Base-by-base conservation (phyloP, 148 eudicot genomes). In the Rhododendron henanense region DNA sequence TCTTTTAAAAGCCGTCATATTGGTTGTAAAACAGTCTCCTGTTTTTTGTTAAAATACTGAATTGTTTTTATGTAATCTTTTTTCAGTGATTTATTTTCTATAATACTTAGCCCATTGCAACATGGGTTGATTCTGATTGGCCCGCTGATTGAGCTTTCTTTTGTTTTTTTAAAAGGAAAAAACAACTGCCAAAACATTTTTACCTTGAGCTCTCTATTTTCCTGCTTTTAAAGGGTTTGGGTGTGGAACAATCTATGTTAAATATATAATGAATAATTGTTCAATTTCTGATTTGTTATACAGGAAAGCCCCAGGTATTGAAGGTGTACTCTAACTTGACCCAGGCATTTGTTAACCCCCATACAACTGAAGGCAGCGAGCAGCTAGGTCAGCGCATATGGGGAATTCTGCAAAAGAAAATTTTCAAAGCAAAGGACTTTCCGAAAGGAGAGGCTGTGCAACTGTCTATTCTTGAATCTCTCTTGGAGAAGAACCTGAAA, bases 301-400 rank as follows among this genome's bases (percentile, higher is more conserved):
- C 92, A 92, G 95, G 91, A 91, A 89, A 87, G 87, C 93, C 92
- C 25, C 93, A 89, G 88, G 96, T 93, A 85, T 75, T 96, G 86
- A 94, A 91, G 86, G 88, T 91, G 33, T 95, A 91, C 90, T 91
- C 98, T n/a, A 93, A 91, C 90, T 90, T 96, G 81, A 94, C 93
- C 73, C 96, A 91, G 90, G 96, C 95, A 86, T 93, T 90, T 88
- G 90, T 93, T 59, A 95, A 93, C 82, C 99, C 96, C 57, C 92
- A 94, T 87, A 94, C 95, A 28, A 90, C 97, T 47, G 99, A 97
- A 88, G 95, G 95, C 51, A 95, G 96, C 51, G 96, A 95, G 87
- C 99, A 97, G 87, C 98, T 97, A 76, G 96, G 94, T 84, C 95
- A 97, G 87, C 94, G 98, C 15, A 94, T 97, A 61, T 94, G 89